phyloP scores from a whole-genome alignment of 805 yeast species.

The Metschnikowia colocasiae region DNA sequence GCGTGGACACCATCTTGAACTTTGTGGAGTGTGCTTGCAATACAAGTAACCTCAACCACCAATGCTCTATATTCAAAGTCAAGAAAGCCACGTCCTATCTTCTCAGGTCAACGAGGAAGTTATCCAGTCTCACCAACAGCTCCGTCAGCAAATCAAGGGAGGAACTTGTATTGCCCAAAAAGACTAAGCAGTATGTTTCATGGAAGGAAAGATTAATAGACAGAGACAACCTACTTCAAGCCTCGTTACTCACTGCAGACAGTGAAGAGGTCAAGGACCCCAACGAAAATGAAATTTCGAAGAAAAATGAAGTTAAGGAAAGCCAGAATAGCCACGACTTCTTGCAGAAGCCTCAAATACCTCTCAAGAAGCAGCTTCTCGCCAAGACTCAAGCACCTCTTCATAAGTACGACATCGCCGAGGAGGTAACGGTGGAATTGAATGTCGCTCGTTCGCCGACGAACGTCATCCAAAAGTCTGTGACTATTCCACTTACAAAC shows the following conservation, averaged over 20 bases:
- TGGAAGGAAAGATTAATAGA: slow-evolving; percentile 34
- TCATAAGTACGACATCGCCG: slow-evolving; percentile 8
- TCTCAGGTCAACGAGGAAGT: slow-evolving; percentile 55
- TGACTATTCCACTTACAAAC: slow-evolving; percentile 15
- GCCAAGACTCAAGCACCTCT: slow-evolving; percentile 4
- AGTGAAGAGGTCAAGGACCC: neutral
- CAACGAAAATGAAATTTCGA: neutral
- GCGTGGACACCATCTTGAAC: slow-evolving; percentile 59
- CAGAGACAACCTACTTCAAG: slow-evolving; percentile 23
- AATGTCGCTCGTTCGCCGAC: slow-evolving; percentile 1
- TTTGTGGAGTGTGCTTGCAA: slow-evolving; percentile 63
- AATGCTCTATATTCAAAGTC: slow-evolving; percentile 57
- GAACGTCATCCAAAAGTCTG: slow-evolving; percentile 1
- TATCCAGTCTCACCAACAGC: slow-evolving; percentile 37
- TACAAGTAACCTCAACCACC: slow-evolving; percentile 34
- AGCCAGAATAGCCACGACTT: neutral
- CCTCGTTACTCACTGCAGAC: neutral
- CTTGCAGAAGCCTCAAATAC: slow-evolving; percentile 15
- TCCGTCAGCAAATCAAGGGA: slow-evolving; percentile 37
- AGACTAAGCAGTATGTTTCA: slow-evolving; percentile 30
- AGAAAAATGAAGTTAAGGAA: neutral
- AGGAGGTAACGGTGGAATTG: slow-evolving; percentile 4
- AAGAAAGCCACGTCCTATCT: slow-evolving; percentile 60
- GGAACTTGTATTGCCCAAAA: slow-evolving; percentile 32
- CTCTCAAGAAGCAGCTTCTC: slow-evolving; percentile 25